These are phyloP conservation scores for Caloboletus firmus DNA, from an alignment of 1,284 basidiomycete species.

Conservation along the genomic window DNA sequence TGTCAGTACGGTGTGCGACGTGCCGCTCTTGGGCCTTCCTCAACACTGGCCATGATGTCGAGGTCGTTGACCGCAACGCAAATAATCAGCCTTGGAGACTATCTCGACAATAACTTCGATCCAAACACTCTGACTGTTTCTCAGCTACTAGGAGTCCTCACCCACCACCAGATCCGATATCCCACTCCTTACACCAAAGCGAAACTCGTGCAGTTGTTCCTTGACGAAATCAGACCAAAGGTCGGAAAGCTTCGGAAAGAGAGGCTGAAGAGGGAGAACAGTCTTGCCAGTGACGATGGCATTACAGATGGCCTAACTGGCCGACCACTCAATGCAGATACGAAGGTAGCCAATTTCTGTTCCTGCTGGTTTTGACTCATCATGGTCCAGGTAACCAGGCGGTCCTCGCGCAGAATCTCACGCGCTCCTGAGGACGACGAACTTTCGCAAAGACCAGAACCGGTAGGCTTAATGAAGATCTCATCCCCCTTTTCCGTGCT, in stretches of 20 bases:
- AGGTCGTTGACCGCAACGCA: constrained; percentile 64
- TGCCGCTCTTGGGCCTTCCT: constrained; percentile 3
- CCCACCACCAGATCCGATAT: constrained; percentile 79
- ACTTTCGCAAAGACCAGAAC: constrained; percentile 44
- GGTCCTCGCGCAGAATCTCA: constrained; percentile 50
- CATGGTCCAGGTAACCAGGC: constrained; percentile 27
- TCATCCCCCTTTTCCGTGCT: constrained; percentile 2
- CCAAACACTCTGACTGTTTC: constrained; percentile 76
- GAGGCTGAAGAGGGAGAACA: constrained; percentile 62
- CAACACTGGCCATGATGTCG: constrained; percentile 53
- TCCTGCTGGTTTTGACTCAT: constrained; percentile 15
- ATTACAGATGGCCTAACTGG: constrained; percentile 79
- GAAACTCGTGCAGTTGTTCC: constrained; percentile 81
- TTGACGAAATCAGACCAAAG: constrained; percentile 70
- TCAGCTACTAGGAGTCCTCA: constrained; percentile 78
- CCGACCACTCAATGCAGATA: constrained; percentile 49
- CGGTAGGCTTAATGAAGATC: constrained; percentile 38
- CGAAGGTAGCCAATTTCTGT: constrained; percentile 41
- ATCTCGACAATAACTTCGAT: constrained; percentile 85
- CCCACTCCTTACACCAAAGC: constrained; percentile 82
- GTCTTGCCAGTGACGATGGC: constrained; percentile 74
- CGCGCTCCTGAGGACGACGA: constrained; percentile 46
- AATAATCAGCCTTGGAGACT: constrained; percentile 71
- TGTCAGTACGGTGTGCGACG: not conserved
- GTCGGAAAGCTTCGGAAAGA: constrained; percentile 65